phyloP scores from a whole-genome alignment of 768 basidiomycete genomes.

The Lactarius vividus region DNA sequence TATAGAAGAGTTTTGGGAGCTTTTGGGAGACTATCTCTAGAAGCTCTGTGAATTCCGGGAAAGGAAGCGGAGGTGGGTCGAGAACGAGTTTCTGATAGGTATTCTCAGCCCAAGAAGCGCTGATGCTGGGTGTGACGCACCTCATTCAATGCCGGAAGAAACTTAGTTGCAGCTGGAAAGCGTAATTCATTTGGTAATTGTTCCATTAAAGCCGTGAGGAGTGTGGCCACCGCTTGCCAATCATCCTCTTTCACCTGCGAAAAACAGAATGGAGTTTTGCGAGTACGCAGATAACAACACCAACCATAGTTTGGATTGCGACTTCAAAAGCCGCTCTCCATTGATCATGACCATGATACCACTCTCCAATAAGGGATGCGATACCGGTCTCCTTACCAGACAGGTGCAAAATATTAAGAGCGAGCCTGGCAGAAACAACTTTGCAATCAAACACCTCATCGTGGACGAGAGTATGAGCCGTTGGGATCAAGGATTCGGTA shows the following conservation, averaged over 20 bases:
- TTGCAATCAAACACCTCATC: slow-evolving; percentile 37
- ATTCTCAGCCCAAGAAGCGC: neutral
- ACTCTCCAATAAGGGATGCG: slow-evolving; percentile 32
- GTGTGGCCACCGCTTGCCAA: slow-evolving; percentile 44
- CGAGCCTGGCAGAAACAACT: slow-evolving; percentile 41
- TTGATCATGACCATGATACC: slow-evolving; percentile 31
- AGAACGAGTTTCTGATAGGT: slow-evolving; percentile 45
- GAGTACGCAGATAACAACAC: neutral
- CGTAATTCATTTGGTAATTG: slow-evolving; percentile 49
- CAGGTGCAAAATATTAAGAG: slow-evolving; percentile 41
- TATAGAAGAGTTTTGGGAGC: slow-evolving; percentile 66
- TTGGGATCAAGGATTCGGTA: slow-evolving; percentile 48
- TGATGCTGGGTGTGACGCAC: slow-evolving; percentile 36
- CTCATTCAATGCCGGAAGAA: slow-evolving; percentile 50
- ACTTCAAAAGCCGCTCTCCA: slow-evolving; percentile 26
- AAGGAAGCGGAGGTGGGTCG: slow-evolving; percentile 52
- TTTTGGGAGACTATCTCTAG: slow-evolving; percentile 48
- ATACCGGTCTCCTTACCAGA: slow-evolving; percentile 17
- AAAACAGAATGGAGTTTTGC: slow-evolving; percentile 2
- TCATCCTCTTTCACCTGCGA: slow-evolving; percentile 39
- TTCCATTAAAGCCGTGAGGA: slow-evolving; percentile 44
- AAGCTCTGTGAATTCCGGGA: slow-evolving; percentile 46
- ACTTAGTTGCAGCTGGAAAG: slow-evolving; percentile 38
- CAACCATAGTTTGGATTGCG: slow-evolving; percentile 16
- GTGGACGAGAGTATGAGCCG: slow-evolving; percentile 42